Evolutionary conservation across 2,329 filamentous ascomycete species (phyloP).

Genomic region (Colletotrichum spaethianum): DNA sequence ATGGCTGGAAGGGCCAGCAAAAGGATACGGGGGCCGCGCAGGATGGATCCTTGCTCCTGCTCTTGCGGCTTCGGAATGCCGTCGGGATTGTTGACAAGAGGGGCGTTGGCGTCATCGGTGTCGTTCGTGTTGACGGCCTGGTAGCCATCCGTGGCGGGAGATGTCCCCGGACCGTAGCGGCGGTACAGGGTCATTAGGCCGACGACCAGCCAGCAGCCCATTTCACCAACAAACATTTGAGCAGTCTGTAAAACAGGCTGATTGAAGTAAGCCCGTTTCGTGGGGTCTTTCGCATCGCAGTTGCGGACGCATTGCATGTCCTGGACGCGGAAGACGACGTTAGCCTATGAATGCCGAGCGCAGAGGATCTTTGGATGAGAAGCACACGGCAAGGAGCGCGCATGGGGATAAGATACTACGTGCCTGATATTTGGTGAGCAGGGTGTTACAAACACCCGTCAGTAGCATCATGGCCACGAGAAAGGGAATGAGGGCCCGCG

Average conservation of each 20-base stretch:
- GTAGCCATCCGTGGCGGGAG: slow-evolving; percentile 70
- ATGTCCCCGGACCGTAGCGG: slow-evolving; percentile 63
- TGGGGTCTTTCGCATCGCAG: slow-evolving; percentile 80
- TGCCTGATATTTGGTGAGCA: slow-evolving; percentile 97
- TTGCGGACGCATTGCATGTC: slow-evolving; percentile 97
- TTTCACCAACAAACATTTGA: slow-evolving; percentile 98
- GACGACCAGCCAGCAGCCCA: slow-evolving; percentile 95
- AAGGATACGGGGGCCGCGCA: slow-evolving; percentile 79
- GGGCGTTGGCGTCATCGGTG: slow-evolving; percentile 59
- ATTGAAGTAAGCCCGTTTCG: slow-evolving; percentile 82
- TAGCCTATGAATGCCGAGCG: neutral
- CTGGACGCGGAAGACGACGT: slow-evolving; percentile 56
- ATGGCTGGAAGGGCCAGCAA: slow-evolving; percentile 88
- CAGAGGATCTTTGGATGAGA: neutral
- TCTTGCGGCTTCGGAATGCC: slow-evolving; percentile 63
- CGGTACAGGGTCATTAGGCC: slow-evolving; percentile 77
- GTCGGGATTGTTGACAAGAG: slow-evolving; percentile 58
- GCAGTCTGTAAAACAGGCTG: slow-evolving; percentile 96
- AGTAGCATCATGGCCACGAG: slow-evolving; percentile 96
- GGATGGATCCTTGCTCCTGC: slow-evolving; percentile 67
- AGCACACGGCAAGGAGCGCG: neutral
- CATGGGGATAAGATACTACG: slow-evolving; percentile 43
- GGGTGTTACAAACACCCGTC: slow-evolving; percentile 96
- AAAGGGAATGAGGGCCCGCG: slow-evolving; percentile 81
- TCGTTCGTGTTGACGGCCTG: slow-evolving; percentile 69